Conservation (phyloP, 1,284 basidiomycete species). For the Xanthoconium separans region DNA sequence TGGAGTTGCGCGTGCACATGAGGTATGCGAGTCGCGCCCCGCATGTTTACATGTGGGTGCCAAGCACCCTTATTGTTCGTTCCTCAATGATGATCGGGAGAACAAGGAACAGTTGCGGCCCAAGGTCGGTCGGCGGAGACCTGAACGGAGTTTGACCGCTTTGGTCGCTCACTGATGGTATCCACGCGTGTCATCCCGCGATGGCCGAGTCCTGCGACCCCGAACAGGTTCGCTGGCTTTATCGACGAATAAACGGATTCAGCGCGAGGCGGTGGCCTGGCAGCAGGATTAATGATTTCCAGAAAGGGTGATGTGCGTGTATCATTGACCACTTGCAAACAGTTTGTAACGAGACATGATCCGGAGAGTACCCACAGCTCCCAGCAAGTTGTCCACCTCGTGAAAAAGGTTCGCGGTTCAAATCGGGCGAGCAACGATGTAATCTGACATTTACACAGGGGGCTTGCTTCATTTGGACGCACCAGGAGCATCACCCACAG, state of each 20-base stretch:
- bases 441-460: background rate
- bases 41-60: background rate
- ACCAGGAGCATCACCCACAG: background rate
- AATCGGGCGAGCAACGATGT: background rate
- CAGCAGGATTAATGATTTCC: background rate
- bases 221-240: background rate
- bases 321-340: background rate
- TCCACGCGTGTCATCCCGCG: background rate
- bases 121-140: background rate
- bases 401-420: too few species aligned
- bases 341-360: background rate
- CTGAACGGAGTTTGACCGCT: constrained; percentile 5
- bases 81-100: background rate
- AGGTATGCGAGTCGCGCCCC: background rate
- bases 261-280: too few species aligned
- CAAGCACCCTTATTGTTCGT: background rate
- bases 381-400: background rate
- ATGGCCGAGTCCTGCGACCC: background rate
- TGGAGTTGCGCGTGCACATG: background rate
- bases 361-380: too few species aligned
- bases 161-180: background rate
- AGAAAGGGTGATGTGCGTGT: background rate
- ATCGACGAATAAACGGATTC: background rate
- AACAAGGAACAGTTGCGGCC: background rate
- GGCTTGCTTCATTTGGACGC: background rate